A percentile compares a stretch with the other conserved stretches of the same genome.
phyloP scores from a whole-genome alignment of 2,329 filamentous ascomycete genomes.

The Talaromyces sp. region DNA sequence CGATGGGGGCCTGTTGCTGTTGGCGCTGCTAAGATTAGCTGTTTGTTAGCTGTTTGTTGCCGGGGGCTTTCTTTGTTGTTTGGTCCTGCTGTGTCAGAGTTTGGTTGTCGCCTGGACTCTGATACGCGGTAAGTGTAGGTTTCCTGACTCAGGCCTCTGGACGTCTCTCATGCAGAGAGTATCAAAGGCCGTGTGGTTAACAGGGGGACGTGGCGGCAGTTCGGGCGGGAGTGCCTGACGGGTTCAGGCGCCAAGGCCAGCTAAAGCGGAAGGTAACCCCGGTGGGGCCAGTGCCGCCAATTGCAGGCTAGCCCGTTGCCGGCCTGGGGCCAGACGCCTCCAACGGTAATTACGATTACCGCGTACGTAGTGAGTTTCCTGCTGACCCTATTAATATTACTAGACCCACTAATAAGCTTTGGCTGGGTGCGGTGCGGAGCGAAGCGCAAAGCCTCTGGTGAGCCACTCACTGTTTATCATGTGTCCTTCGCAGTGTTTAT shows the following conservation, averaged over 20 bases:
- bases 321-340: background rate
- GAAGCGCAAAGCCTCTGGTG: constrained; percentile 6
- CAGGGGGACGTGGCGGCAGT: background rate
- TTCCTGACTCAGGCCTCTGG: too few relatives aligned
- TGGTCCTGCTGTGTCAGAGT: background rate
- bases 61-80: background rate
- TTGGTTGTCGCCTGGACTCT: too few relatives aligned
- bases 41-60: background rate
- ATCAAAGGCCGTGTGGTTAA: background rate
- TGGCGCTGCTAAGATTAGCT: background rate
- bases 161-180: too few relatives aligned
- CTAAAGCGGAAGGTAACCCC: background rate
- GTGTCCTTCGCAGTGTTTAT: background rate
- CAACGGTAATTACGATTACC: background rate
- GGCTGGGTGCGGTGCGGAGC: constrained; percentile 10
- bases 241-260: background rate
- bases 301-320: background rate
- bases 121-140: too few relatives aligned
- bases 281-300: background rate
- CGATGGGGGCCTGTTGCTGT: background rate
- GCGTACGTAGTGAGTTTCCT: background rate
- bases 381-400: background rate
- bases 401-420: background rate
- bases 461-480: background rate
- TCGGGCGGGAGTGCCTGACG: background rate